Evolutionary conservation across 495 filamentous ascomycete species (phyloP).

Genomic region (Venustampulla echinocandica): DNA sequence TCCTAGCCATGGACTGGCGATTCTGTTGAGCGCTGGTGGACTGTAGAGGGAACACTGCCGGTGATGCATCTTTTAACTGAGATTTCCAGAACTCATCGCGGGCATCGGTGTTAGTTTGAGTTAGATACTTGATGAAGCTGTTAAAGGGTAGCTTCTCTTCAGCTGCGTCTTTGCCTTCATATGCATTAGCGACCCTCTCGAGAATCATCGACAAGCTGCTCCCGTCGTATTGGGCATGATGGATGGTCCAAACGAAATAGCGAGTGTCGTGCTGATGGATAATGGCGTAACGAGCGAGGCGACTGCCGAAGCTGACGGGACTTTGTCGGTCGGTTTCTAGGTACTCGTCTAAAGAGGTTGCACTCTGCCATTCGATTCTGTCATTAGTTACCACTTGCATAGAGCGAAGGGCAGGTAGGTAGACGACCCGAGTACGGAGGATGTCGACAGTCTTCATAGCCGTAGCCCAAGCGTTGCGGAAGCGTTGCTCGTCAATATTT

Average conservation of each 20-base stretch:
- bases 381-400: neutral
- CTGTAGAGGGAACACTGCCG: constrained; percentile 21
- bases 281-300: neutral
- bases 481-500: too few species aligned
- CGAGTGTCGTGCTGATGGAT: neutral
- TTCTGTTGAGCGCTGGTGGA: neutral
- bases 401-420: neutral
- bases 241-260: neutral
- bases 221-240: neutral
- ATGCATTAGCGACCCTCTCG: neutral
- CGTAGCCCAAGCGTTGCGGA: too few species aligned
- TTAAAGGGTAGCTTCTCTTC: neutral
- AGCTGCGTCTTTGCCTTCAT: neutral
- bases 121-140: neutral
- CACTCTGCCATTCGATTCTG: neutral
- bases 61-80: neutral
- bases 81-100: neutral
- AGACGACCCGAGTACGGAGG: neutral
- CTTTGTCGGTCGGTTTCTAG: neutral
- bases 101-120: neutral
- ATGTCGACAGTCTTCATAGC: constrained; percentile 25
- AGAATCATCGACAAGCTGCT: neutral
- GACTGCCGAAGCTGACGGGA: neutral
- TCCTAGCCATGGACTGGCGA: neutral
- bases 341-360: neutral